Evolutionary conservation across 1,284 basidiomycete genomes (phyloP).

Genomic region (Melampsora americana): DNA sequence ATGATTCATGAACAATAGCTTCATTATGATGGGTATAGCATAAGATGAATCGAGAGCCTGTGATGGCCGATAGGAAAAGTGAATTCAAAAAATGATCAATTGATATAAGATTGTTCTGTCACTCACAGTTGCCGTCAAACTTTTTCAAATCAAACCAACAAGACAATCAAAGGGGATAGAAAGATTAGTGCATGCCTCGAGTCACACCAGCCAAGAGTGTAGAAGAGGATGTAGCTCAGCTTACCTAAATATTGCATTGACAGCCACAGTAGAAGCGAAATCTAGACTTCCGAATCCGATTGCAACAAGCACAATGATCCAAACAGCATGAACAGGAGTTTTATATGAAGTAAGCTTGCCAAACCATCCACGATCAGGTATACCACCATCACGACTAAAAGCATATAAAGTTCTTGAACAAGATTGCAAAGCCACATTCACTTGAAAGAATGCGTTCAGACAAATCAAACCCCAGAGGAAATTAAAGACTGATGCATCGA

Average conservation of each 20-base stretch:
- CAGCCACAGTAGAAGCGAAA: constrained; percentile 72
- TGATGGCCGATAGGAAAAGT: neutral
- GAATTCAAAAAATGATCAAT: neutral
- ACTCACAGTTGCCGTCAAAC: neutral
- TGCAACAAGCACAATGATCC: constrained; percentile 68
- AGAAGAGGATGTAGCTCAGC: constrained; percentile 65
- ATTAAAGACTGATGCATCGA: constrained; percentile 15
- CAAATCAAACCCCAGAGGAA: constrained; percentile 24
- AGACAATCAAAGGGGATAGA: neutral
- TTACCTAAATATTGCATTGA: constrained; percentile 76
- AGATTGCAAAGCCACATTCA: constrained; percentile 69
- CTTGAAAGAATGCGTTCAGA: constrained; percentile 53
- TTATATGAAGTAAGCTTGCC: constrained; percentile 63
- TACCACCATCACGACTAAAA: constrained; percentile 75
- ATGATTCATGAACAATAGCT: constrained; percentile 70
- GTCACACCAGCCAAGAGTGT: neutral
- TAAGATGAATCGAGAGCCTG: constrained; percentile 59
- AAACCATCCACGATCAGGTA: constrained; percentile 78
- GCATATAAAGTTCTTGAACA: constrained; percentile 82
- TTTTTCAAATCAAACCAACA: neutral
- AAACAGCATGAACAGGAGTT: constrained; percentile 79
- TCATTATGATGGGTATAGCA: constrained; percentile 63
- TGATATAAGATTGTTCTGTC: constrained; percentile 58
- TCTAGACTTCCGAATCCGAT: constrained; percentile 63
- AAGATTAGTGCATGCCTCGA: neutral